phyloP scores from a whole-genome alignment of 2,329 filamentous ascomycete species.

The Tolypocladium nubicola region DNA sequence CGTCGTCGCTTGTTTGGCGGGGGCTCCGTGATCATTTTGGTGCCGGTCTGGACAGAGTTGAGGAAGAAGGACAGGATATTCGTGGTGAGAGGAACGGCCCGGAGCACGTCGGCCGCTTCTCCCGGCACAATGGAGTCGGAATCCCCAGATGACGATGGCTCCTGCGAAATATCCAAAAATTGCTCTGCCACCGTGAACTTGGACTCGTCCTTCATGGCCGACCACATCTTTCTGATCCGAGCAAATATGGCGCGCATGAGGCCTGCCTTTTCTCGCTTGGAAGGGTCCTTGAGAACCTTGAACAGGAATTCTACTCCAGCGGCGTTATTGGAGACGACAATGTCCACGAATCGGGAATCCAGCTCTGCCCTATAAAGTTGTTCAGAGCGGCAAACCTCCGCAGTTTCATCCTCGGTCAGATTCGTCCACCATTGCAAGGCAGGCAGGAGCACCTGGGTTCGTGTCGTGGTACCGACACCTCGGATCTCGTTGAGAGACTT shows the following conservation, averaged over 20 bases:
- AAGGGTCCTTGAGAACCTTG: conserved; percentile 30
- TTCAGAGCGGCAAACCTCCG: conserved; percentile 27
- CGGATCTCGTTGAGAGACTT: conserved; percentile 62
- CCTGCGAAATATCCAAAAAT: conserved; percentile 52
- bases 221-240: conserved; percentile 63
- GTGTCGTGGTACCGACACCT: conserved; percentile 55
- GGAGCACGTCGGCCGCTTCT: conserved; percentile 62
- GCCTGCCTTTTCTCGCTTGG: conserved; percentile 28
- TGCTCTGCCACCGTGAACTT: conserved; percentile 49
- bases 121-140: conserved; percentile 30
- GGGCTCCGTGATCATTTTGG: conserved; percentile 59
- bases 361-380: conserved; percentile 30
- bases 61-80: conserved; percentile 63
- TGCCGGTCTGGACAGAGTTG: conserved; percentile 61
- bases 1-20: conserved; percentile 71
- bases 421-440: conserved; percentile 59
- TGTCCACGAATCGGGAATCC: conserved; percentile 35
- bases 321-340: conserved; percentile 43
- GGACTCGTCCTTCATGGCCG: conserved; percentile 53
- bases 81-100: conserved; percentile 62
- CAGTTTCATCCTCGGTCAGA: conserved; percentile 39
- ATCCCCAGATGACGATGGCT: conserved; percentile 20
- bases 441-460: conserved; percentile 68
- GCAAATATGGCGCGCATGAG: conserved; percentile 57
- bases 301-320: conserved; percentile 42